Evolutionary conservation across 1,284 basidiomycete genomes (phyloP), one percentile per base, ranked within the genome.

Genomic region (Cutaneotrichosporon daszewskae): DNA sequence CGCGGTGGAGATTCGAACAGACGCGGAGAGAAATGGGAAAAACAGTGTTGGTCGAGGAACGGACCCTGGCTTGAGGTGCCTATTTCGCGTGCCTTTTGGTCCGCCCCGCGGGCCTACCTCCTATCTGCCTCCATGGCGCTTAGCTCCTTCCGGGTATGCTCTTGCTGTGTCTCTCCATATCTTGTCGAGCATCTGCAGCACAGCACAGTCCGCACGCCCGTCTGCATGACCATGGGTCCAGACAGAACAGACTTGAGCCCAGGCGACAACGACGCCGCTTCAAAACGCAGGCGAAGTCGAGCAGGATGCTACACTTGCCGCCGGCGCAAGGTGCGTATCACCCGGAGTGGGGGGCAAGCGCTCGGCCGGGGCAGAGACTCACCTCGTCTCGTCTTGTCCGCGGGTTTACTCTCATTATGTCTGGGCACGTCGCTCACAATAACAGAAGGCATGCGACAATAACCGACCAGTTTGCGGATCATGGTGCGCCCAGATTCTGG

Each of bases 221-320:
- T 19, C 34, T 25, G 10, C 23, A 23, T 17, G 22, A 37, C 17
- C 23, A 37, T 25, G 16, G 41, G 41, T 5, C 32, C 33, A 2
- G 45, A 41, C 7, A 33, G 39, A 14, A 22, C 33, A 33, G 39
- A 41, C 24, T 23, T 10, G 19, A 47, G 40, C 37, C 45, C 41
- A 18, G 32, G 22, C 32, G 12, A 31, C 12, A 18, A 27, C 32
- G 12, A 32, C 12, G 22, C 25, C 44, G 24, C 23, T 17, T 5
- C 40, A n/a, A 53, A 54, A 27, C 42, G 52, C 20, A 54, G 45
- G 32, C 42, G 52, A 5, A 50, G 48, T 22, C 34, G 52, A 7
- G 47, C 52, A 23, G 52, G 52, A 14, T 54, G 52, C 45, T 54
- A 50, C 45, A 49, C 52, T 13, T 54, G 52, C 26, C 52, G 52